Percentiles rank a stretch among this genome's conserved stretches.
Evolutionary conservation across 2,329 filamentous ascomycete species (phyloP).

Genomic region (Epichloe baconii): DNA sequence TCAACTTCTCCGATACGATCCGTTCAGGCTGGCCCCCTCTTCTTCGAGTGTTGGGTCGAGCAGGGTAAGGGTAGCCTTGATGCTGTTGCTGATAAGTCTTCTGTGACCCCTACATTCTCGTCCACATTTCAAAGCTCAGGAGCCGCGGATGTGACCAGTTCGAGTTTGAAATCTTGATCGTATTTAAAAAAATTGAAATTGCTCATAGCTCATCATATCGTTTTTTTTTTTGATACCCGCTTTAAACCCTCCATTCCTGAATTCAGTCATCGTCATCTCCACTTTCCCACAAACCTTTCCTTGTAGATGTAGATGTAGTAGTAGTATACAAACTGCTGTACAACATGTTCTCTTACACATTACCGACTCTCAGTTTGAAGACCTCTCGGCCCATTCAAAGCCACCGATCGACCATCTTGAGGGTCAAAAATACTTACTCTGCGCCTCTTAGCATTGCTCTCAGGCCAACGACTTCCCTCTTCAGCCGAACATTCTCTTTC

Average conservation of each 20-base stretch:
- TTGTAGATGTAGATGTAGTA: not conserved
- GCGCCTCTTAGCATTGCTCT: slow-evolving; percentile 39
- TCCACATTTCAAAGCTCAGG: not conserved
- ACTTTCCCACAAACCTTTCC: not conserved
- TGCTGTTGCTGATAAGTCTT: not conserved
- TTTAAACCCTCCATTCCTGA: not conserved
- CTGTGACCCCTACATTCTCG: not conserved
- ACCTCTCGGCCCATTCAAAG: slow-evolving; percentile 1
- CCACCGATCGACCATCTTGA: slow-evolving; percentile 8
- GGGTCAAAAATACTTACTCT: slow-evolving; percentile 18
- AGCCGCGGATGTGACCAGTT: not conserved
- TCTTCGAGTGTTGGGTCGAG: slow-evolving; percentile 56
- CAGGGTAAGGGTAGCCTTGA: slow-evolving; percentile 9
- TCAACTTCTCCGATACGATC: slow-evolving; percentile 38
- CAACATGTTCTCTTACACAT: not conserved
- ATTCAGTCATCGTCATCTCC: not conserved
- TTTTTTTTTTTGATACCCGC: not conserved
- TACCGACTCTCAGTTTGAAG: not conserved
- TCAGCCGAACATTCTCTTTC: slow-evolving; percentile 75
- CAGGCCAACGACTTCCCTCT: slow-evolving; percentile 66
- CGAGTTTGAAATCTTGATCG: not conserved
- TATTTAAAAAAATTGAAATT: not conserved
- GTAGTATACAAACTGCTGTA: slow-evolving; percentile 4
- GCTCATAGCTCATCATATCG: not conserved
- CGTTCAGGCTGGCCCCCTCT: slow-evolving; percentile 41